Evolutionary conservation across 1,284 basidiomycete species (phyloP).

Genomic region (Neolentinus lepideus): DNA sequence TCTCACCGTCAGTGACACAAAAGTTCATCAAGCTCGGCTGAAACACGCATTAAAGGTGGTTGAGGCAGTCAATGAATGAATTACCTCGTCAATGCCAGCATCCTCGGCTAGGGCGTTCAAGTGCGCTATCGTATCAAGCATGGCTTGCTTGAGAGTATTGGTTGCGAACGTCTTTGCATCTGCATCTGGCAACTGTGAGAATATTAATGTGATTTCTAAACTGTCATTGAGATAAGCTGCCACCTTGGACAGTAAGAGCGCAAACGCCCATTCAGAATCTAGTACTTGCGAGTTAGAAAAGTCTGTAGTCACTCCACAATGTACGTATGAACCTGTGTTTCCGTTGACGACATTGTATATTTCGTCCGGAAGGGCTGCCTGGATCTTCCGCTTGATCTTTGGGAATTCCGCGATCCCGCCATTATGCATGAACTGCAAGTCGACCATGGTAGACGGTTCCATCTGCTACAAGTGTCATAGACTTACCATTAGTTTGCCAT

Average conservation of each 20-base stretch:
- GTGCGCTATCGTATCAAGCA: slow-evolving; percentile 78
- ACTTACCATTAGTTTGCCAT: slow-evolving; percentile 81
- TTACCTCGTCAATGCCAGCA: slow-evolving; percentile 64
- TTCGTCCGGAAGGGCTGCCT: slow-evolving; percentile 70
- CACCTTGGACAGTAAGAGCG: slow-evolving; percentile 83
- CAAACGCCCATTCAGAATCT: slow-evolving; percentile 97
- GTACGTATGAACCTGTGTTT: slow-evolving; percentile 65
- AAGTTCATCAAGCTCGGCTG: slow-evolving; percentile 94
- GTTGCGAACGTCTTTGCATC: slow-evolving; percentile 65
- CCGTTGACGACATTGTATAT: slow-evolving; percentile 83
- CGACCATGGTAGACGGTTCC: not conserved
- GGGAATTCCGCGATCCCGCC: slow-evolving; percentile 82
- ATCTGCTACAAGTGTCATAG: not conserved
- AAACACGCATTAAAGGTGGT: not conserved
- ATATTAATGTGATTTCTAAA: slow-evolving; percentile 2
- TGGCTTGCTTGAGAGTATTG: slow-evolving; percentile 63
- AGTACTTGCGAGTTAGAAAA: not conserved
- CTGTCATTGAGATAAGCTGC: not conserved
- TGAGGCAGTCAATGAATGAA: slow-evolving; percentile 9
- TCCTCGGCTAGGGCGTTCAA: slow-evolving; percentile 77
- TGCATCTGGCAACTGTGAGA: slow-evolving; percentile 67
- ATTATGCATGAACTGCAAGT: slow-evolving; percentile 88
- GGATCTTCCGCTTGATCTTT: slow-evolving; percentile 75
- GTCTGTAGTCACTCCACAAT: not conserved
- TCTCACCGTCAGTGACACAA: slow-evolving; percentile 91